Evolutionary conservation across 1,139 yeast species (phyloP).

Genomic region (Yamadazyma diddensiae): DNA sequence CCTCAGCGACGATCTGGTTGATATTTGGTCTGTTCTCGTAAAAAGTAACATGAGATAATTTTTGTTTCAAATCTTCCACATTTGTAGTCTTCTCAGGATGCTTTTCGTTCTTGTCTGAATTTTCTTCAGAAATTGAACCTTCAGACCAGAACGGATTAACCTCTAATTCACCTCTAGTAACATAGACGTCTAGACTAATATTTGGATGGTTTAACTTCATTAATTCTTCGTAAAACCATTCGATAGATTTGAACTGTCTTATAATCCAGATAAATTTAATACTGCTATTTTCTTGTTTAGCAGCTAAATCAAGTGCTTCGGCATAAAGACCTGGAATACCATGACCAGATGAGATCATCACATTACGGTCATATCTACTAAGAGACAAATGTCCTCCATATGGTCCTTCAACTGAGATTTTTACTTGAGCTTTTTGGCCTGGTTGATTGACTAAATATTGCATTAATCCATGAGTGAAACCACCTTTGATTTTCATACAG

Average conservation of each 20-base stretch:
- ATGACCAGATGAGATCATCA: slow-evolving; percentile 66
- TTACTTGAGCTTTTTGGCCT: slow-evolving; percentile 33
- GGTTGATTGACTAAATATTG: slow-evolving; percentile 47
- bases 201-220: slow-evolving; percentile 20
- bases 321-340: slow-evolving; percentile 60
- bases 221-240: slow-evolving; percentile 51
- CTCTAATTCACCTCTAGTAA: slow-evolving; percentile 23
- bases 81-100: slow-evolving; percentile 5
- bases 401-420: slow-evolving; percentile 39
- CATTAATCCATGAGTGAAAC: slow-evolving; percentile 41
- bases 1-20: slow-evolving; percentile 27
- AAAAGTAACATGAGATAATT: slow-evolving; percentile 26
- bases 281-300: slow-evolving; percentile 10
- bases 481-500: slow-evolving; percentile 42
- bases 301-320: slow-evolving; percentile 27
- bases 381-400: slow-evolving; percentile 32
- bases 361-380: slow-evolving; percentile 49
- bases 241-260: slow-evolving; percentile 41
- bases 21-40: slow-evolving; percentile 44
- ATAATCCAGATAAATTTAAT: slow-evolving; percentile 34
- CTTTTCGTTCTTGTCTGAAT: slow-evolving; percentile 12
- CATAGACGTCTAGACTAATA: slow-evolving; percentile 32
- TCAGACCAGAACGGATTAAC: slow-evolving; percentile 22
- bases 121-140: slow-evolving; percentile 8
- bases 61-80: slow-evolving; percentile 17